Percentiles rank a stretch among this genome's conserved stretches.
Evolutionary conservation across 306 rosid species (phyloP).

Genomic region (Glycine tomentella): DNA sequence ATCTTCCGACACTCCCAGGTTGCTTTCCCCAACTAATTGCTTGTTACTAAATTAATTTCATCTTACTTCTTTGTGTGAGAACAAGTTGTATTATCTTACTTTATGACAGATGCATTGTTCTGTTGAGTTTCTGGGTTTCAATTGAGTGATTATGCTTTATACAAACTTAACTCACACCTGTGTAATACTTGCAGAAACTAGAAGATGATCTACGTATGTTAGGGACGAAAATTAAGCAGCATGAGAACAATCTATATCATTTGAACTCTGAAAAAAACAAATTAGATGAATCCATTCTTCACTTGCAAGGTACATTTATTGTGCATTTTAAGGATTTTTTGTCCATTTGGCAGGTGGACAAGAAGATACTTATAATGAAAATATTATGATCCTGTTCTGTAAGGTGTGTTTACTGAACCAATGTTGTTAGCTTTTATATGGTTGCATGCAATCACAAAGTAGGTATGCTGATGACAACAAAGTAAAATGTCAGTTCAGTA

Average conservation of each 20-base stretch:
- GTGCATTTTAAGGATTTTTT: constrained; percentile 37
- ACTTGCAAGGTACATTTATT: constrained; percentile 74
- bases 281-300: constrained; percentile 70
- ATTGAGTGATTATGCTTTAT: constrained; percentile 11
- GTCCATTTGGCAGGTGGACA: constrained; percentile 29
- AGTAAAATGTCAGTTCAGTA: constrained; percentile 20
- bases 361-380: constrained; percentile 20
- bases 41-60: constrained; percentile 1
- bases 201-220: constrained; percentile 75
- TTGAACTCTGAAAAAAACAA: constrained; percentile 67
- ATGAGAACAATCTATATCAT: constrained; percentile 67
- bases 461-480: not conserved
- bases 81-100: not conserved
- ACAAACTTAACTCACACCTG: constrained; percentile 42
- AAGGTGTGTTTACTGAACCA: constrained; percentile 27
- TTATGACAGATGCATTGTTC: constrained; percentile 3
- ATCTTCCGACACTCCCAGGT: constrained; percentile 73
- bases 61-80: not conserved
- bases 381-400: constrained; percentile 29
- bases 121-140: constrained; percentile 34
- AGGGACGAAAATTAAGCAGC: constrained; percentile 78
- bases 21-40: not conserved
- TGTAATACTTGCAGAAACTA: constrained; percentile 67
- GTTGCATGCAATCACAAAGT: constrained; percentile 23
- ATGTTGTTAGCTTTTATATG: constrained; percentile 21